phyloP scores from a whole-genome alignment of 2,329 filamentous ascomycete genomes.

The Beauveria asiatica region DNA sequence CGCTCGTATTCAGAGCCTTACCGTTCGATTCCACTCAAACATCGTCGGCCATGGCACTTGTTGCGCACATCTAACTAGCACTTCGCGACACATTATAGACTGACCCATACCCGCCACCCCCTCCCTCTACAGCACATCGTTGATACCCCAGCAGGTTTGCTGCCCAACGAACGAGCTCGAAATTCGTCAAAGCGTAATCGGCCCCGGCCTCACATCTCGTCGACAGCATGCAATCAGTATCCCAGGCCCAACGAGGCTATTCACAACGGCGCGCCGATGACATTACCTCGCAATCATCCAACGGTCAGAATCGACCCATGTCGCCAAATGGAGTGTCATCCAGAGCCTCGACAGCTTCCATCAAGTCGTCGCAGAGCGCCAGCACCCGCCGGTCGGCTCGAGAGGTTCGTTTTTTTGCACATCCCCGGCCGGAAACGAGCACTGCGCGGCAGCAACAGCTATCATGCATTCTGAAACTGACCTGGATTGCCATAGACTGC shows the following conservation, averaged over 20 bases:
- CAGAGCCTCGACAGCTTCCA: slow-evolving; percentile 5
- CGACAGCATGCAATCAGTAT: slow-evolving; percentile 3
- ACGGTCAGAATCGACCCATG: slow-evolving; percentile 1
- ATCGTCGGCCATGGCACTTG: slow-evolving; percentile 1
- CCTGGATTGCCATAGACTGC: slow-evolving; percentile 22
- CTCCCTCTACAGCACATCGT: neutral
- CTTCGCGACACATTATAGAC: neutral
- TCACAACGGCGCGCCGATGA: slow-evolving; percentile 6
- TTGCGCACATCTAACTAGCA: neutral
- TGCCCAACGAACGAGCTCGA: neutral
- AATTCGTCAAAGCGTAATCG: neutral
- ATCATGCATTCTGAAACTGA: slow-evolving; percentile 15
- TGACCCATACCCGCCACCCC: neutral
- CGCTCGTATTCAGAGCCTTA: slow-evolving; percentile 3
- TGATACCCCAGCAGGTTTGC: neutral
- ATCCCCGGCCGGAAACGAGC: neutral
- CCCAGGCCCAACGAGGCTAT: slow-evolving; percentile 4
- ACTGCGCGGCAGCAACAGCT: neutral
- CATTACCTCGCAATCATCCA: neutral
- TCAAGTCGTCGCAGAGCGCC: slow-evolving; percentile 8
- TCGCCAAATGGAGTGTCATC: slow-evolving; percentile 8
- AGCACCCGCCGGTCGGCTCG: slow-evolving; percentile 7
- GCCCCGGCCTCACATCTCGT: neutral
- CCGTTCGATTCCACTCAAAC: neutral
- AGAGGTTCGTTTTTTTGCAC: neutral